Base-by-base conservation (phyloP, 1,284 basidiomycete species). In the Cutaneotrichosporon sp. region DNA sequence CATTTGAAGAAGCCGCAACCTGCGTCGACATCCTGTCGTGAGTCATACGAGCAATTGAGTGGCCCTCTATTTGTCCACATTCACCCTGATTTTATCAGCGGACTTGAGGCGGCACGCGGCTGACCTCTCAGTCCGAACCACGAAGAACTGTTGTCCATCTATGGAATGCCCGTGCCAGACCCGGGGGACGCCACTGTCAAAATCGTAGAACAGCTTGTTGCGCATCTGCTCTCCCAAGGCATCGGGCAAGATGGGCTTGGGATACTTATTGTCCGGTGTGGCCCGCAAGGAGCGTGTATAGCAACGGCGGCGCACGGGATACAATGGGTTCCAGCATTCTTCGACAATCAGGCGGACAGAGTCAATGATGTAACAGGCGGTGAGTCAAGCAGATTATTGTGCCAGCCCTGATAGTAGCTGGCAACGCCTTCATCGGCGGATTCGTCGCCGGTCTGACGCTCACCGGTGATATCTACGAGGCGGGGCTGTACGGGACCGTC, bases 341-440 rank as follows among this genome's bases (percentile, higher is more conserved):
- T 71, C 55, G 33, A 35, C 5, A 51, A 46, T 3, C 56, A 55
- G 32, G 46, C 52, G 17, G 20, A 50, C 6, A 46, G 57, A 9
- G 66, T 71, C 4, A 61, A 54, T 49, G 71, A 72, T 45, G 65
- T 68, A 9, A 39, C 38, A 14, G 38, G 38, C 22, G 38, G 38
- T 39, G 14, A 39, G 38, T 16, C 19, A 11, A 24, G n/a, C n/a
- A n/a, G n/a, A n/a, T n/a, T n/a, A n/a, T n/a, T n/a, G n/a, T n/a
- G n/a, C n/a, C n/a, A n/a, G n/a, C n/a, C n/a, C 38, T 39, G 27
- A 71, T 67, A 5, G 70, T 68, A 64, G 71, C 68, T 4, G 70
- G 71, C 8, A 72, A 72, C 49, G 59, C 66, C 2, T 74, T 67
- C 45, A 50, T 74, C 6, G 71, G 71, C n/a, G 71, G 71, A 16